phyloP scores from a whole-genome alignment of 78 protist species.

The Diacronema lutheri region DNA sequence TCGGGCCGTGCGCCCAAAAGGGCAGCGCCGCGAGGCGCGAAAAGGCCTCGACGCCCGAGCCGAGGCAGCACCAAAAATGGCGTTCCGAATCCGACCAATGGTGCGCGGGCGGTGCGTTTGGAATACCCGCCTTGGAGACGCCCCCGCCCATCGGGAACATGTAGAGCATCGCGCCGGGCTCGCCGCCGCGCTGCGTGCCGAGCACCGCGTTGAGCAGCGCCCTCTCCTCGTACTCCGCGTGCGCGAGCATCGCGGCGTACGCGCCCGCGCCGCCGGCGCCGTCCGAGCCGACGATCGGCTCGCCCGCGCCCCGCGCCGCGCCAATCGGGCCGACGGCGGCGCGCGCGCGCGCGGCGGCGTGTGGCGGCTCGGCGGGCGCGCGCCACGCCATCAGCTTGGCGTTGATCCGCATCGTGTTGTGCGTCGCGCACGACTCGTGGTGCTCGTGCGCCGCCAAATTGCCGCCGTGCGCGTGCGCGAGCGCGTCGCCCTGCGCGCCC shows the following conservation, averaged over 20 bases:
- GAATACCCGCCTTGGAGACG: neutral
- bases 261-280: neutral
- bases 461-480: neutral
- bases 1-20: neutral
- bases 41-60: constrained; percentile 3
- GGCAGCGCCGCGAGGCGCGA: neutral
- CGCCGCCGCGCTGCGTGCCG: constrained; percentile 1
- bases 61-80: constrained; percentile 9
- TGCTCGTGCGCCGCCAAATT: constrained; percentile 9
- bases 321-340: too few species aligned
- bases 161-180: constrained; percentile 12
- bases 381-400: too few species aligned
- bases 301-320: too few species aligned
- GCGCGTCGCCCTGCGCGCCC: neutral
- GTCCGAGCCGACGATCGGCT: neutral
- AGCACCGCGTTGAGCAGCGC: constrained; percentile 9
- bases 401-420: neutral
- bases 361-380: neutral
- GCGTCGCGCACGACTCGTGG: constrained; percentile 7
- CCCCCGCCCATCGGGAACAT: constrained; percentile 10
- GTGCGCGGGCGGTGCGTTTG: neutral
- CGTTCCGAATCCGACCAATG: neutral
- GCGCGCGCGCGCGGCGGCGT: neutral
- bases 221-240: neutral
- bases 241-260: neutral